Base-by-base conservation (phyloP, 768 basidiomycete genomes). In the Gloeopeniophorella convolvens region DNA sequence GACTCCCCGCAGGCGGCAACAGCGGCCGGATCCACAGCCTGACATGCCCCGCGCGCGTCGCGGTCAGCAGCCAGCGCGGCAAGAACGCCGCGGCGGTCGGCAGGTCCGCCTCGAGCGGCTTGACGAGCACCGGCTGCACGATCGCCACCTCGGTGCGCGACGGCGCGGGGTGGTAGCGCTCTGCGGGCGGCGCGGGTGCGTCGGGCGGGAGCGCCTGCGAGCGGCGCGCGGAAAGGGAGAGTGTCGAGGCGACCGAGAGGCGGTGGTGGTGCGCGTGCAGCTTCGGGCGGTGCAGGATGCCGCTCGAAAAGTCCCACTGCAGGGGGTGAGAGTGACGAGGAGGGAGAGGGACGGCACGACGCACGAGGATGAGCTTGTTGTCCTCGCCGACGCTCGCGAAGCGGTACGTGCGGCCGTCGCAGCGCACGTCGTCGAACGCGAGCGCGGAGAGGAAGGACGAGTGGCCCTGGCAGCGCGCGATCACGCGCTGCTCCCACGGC, bases 361-460 rank as follows among this genome's bases (percentile, higher is more conserved):
- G 46, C 63, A 93, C 93, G 57, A 98, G 63, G 36, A 96, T 87
- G 4, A 99, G 62, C 64, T 94, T 94, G 64, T 94, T 96, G 60
- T 99, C 96, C 65, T 98, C 95, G 15, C 93, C 96, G 3, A 97
- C 91, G 61, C 90, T 94, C 2, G 87, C 92, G 61, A 99, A 97
- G 7, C 95, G 79, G 62, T 97, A 95, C 34, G 91, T 90, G 28
- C 93, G 76, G 24, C 86, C 85, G 58, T 94, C 90, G 58, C 89
- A 89, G 16, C 86, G 79, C 26, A 82, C 71, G n/a, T 85, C 83
- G 64, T 99, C 96, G 63, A 97, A 98, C 2, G 86, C 84, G 15
- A 98, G 77, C 10, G 81, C 75, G 0, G 90, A 85, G 6, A 99
- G 89, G 62, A 96, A 98, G 2, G 91, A 94, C 0, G 90, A 89